Base-by-base conservation (phyloP, 179 eudicot species). In the Gypsophila paniculata region DNA sequence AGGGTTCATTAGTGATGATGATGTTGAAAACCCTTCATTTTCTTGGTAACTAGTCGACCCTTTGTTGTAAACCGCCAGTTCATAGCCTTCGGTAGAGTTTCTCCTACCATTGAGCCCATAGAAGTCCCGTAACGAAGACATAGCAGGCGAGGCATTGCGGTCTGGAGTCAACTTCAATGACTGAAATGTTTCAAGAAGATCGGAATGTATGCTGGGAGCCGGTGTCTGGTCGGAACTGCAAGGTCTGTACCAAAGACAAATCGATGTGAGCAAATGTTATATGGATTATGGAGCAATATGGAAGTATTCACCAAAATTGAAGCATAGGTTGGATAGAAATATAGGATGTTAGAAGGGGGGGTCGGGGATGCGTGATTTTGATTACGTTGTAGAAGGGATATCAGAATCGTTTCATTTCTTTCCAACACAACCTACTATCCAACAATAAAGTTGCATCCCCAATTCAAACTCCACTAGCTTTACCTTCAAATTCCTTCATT, bases 71-170 rank as follows among this genome's bases (percentile, higher is more conserved):
- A 82, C 81, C n/a, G 89, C 77, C 97, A 91, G 91, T 81, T 93
- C 94, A 75, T 74, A 85, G 71, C 96, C 96, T 78, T 90, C 93
- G 23, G 79, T 68, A 36, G 61, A 71, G 67, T 60, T 64, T 71
- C 74, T 87, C 46, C 59, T 59, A 13, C 77, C 84, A 22, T 63
- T 67, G 65, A 88, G 90, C 46, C 97, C 92, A 67, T 94, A 91
- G 74, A 83, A 94, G 15, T 91, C 96, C 78, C 82, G 94, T 64
- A 91, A 78, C 55, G 74, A 80, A 79, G 83, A 85, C 97, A 91
- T 87, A 72, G 97, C 96, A 51, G 91, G 89, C 32, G 96, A 86
- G 66, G 85, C 85, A 60, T 76, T 79, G 49, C 59, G 71, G 23
- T 84, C 85, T 29, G 96, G 75, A 59, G 97, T 86, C 32, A 83